Evolutionary conservation across 495 filamentous ascomycete genomes (phyloP), one percentile per base, ranked within the genome.

Genomic region (Penicillium parvum): DNA sequence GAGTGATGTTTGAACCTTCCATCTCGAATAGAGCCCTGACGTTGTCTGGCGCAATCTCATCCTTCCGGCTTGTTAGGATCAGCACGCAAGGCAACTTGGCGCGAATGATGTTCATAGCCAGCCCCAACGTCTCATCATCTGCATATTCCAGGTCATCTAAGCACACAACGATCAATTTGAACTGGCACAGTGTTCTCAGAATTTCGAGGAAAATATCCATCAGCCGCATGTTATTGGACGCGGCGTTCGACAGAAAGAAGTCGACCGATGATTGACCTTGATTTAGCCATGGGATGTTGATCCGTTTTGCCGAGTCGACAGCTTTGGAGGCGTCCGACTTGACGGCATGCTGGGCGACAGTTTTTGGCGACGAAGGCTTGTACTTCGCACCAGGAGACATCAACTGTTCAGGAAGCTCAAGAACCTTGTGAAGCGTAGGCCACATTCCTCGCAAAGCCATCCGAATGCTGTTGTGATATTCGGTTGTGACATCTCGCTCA

Each of bases 91-190:
- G 86, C 18, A 95, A 72, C 51, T 81, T 82, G 4, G 81, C 76
- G 30, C 68, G 65, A 12, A 94, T 75, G 28, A 94, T 84, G 50
- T 84, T 81, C 38, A 78, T 72, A 17, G 95, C 80, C 43, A 95
- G 66, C 33, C 95, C 86, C 26, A 88, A 64, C 4, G 84, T 89
- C 52, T 96, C 90, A 32, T 86, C 79, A 52, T 96, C 90, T 12
- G 88, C 86, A 57, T 84, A 88, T 51, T 95, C 88, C 12, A 94
- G 68, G 57, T 96, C 89, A 54, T 96, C 90, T 5, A 95, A 64
- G 49, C 82, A 88, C 26, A 94, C 77, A 53, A 84, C 88, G 25
- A 95, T 87, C 55, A 94, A 77, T 52, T 84, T 87, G 49, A 83
- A 81, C 3, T 81, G 74, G 1, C 85, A 82, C 27, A 96, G 76